phyloP scores from a whole-genome alignment of 352 stramenopile genomes.

The Peronospora belbahrii region DNA sequence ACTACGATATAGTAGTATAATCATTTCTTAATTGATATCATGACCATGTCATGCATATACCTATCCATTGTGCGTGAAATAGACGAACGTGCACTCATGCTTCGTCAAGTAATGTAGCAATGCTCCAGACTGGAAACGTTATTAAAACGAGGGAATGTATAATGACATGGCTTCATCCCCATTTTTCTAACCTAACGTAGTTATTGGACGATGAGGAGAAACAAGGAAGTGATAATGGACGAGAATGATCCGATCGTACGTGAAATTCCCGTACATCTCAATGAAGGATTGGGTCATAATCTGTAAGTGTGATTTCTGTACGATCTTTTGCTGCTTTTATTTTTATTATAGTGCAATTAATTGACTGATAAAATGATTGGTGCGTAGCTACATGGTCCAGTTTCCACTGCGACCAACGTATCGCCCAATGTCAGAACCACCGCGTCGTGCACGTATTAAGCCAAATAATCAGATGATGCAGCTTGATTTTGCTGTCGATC shows the following conservation, averaged over 20 bases:
- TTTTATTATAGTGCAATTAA: neutral
- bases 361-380: slow-evolving; percentile 8
- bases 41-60: slow-evolving; percentile 7
- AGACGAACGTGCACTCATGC: slow-evolving; percentile 19
- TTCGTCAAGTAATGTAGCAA: slow-evolving; percentile 15
- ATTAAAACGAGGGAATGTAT: slow-evolving; percentile 2
- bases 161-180: neutral
- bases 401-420: slow-evolving; percentile 76
- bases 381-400: slow-evolving; percentile 60
- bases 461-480: slow-evolving; percentile 68
- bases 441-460: slow-evolving; percentile 57
- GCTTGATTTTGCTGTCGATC: slow-evolving; percentile 68
- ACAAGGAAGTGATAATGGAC: slow-evolving; percentile 21
- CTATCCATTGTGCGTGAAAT: slow-evolving; percentile 38
- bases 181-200: no score
- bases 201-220: slow-evolving; percentile 19
- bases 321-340: neutral
- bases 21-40: slow-evolving; percentile 1
- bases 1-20: neutral
- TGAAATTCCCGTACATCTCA: slow-evolving; percentile 80
- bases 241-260: slow-evolving; percentile 67
- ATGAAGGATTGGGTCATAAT: slow-evolving; percentile 53
- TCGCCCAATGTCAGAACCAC: slow-evolving; percentile 56
- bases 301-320: slow-evolving; percentile 42
- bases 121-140: neutral